Base-by-base conservation (phyloP, 208 protist genomes). In the Kentomonas sorsogonicus region DNA sequence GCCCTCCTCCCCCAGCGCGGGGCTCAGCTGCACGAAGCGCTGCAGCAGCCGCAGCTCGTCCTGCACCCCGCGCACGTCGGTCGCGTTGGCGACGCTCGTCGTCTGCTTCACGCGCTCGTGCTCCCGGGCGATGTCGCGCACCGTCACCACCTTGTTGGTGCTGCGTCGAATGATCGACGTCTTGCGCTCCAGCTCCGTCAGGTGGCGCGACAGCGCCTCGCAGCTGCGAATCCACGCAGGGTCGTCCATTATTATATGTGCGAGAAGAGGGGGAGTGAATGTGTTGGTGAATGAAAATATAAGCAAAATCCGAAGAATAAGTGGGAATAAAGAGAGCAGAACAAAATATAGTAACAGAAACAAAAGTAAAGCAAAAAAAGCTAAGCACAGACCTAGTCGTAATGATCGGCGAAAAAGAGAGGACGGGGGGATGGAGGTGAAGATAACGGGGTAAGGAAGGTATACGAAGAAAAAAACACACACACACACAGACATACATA, bases 181-280 rank as follows among this genome's bases (percentile, higher is more conserved):
- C 46, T 78, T 82, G 40, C 79, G 71, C 25, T 91, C 83, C 0
- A 95, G 51, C 3, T 69, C 59, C 29, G 81, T 77, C 34, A 93
- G 55, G 9, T 85, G 69, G 38, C 73, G 56, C 16, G 66, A 55
- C 40, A 95, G 66, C 30, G 74, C 38, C 34, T 89, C 79, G 53
- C 85, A 93, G 53, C 72, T 86, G 0, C 84, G 66, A 31, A 62
- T 53, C 85, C 83, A 92, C 41, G 78, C 90, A 7, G 83, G 77
- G 45, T 89, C 81, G 13, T 79, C 71, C 76, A 78, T 83, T 13
- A 27, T 58, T 26, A 27, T 46, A 20, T n/a, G n/a, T n/a, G n/a
- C n/a, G n/a, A 39, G 7, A 15, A 39, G 10, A 39, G 34, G 10
- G 34, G 10, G 15, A 15, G 34, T 39, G 34, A 39, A n/a, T 15